Percentiles rank a stretch among this genome's conserved stretches.
Evolutionary conservation across 2,329 filamentous ascomycete genomes (phyloP).

Genomic region (Escovopsis sp.): DNA sequence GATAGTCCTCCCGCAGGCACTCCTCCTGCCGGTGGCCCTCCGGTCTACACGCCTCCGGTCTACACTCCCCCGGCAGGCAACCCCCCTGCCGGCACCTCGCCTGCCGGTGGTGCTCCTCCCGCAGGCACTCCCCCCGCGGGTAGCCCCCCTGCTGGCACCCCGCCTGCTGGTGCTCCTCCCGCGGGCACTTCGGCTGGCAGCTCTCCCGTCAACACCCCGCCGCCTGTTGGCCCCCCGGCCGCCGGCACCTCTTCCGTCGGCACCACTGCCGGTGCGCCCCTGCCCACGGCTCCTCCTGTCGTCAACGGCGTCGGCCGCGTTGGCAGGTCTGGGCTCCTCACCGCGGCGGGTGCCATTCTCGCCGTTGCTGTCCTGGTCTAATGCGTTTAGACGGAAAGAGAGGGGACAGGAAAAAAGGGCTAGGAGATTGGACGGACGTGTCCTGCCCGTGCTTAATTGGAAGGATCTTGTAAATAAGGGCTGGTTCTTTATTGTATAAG

Average conservation of each 20-base stretch:
- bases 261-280: constrained; percentile 7
- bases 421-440: no score
- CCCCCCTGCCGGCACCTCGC: background rate
- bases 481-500: no score
- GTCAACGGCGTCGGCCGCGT: background rate
- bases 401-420: no score
- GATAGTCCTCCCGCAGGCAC: background rate
- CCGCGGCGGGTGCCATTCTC: background rate
- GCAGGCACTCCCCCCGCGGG: background rate
- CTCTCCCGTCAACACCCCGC: background rate
- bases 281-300: background rate
- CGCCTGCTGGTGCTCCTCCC: background rate
- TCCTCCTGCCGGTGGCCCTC: constrained; percentile 1
- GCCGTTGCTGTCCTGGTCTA: background rate
- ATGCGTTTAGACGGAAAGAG: no score
- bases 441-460: no score
- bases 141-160: background rate
- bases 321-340: background rate
- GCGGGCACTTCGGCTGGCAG: constrained; percentile 2
- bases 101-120: constrained; percentile 2
- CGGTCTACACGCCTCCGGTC: constrained; percentile 12
- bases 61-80: background rate
- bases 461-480: no score
- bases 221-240: background rate
- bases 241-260: constrained; percentile 5